Percentiles rank a stretch among this genome's conserved stretches.
These are phyloP conservation scores for Candolleomyces eurysporus DNA, from an alignment of 768 basidiomycete species.

Conservation along the genomic window DNA sequence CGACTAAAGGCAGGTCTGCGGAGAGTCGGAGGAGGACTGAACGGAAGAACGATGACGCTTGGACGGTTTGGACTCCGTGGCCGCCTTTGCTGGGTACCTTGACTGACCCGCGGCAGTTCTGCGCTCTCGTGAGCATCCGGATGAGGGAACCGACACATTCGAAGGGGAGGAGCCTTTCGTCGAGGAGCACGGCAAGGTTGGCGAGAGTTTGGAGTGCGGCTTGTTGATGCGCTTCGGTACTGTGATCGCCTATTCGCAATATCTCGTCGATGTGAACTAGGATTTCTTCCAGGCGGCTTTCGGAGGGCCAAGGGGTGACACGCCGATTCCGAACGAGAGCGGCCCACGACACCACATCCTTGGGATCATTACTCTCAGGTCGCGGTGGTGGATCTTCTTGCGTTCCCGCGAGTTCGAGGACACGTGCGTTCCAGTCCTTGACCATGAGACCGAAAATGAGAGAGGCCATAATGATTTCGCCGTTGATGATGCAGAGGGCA, in stretches of 20 bases:
- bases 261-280: conserved; percentile 9
- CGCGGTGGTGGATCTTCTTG: background rate
- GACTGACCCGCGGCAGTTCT: background rate
- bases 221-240: conserved; percentile 33
- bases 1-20: conserved; percentile 22
- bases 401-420: conserved; percentile 17
- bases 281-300: conserved; percentile 6
- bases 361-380: background rate
- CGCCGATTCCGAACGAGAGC: conserved; percentile 5
- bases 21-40: background rate
- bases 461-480: conserved; percentile 76
- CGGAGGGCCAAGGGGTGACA: background rate
- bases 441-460: conserved; percentile 64
- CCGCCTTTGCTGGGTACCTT: background rate
- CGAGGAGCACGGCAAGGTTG: conserved; percentile 52
- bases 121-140: conserved; percentile 27
- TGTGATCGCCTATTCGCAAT: conserved; percentile 17
- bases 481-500: conserved; percentile 66
- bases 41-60: background rate
- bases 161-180: conserved; percentile 47
- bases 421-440: conserved; percentile 56
- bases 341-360: background rate
- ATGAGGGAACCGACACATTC: conserved; percentile 44
- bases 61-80: background rate
- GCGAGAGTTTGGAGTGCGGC: conserved; percentile 59